phyloP scores from a whole-genome alignment of 2,329 filamentous ascomycete species.

The Fusarium pseudoanthophilum region DNA sequence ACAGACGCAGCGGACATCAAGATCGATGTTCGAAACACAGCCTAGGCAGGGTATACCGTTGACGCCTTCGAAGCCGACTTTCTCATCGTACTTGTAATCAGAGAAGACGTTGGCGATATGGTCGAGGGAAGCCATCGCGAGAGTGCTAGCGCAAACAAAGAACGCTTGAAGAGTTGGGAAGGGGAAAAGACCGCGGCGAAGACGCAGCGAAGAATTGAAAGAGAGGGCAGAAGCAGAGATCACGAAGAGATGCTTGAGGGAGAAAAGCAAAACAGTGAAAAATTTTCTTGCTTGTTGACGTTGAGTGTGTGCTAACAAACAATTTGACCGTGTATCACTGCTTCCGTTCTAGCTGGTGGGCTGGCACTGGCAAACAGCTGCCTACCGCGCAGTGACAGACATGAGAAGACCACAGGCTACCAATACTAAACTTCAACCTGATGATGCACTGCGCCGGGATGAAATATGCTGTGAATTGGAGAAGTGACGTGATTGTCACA shows the following conservation, averaged over 20 bases:
- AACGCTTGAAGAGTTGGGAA: neutral
- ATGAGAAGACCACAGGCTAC: rapidly evolving
- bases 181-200: rapidly evolving
- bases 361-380: neutral
- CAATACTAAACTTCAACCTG: rapidly evolving
- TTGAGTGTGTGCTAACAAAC: neutral
- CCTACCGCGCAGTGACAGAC: rapidly evolving
- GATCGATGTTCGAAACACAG: rapidly evolving
- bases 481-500: rapidly evolving
- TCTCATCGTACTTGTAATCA: neutral
- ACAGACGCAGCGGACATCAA: neutral
- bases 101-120: rapidly evolving
- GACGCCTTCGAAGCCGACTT: rapidly evolving
- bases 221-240: neutral
- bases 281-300: rapidly evolving
- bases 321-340: neutral
- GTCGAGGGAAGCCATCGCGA: neutral
- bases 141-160: rapidly evolving
- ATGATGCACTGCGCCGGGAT: rapidly evolving
- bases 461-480: rapidly evolving
- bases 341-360: rapidly evolving
- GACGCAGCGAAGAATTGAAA: too few species aligned
- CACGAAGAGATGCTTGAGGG: neutral
- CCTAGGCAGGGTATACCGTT: rapidly evolving
- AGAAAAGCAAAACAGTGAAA: too few species aligned